Evolutionary conservation across 225 moss, liverwort and hornwort genomes (phyloP).

Genomic region (Climacium dendroides): DNA sequence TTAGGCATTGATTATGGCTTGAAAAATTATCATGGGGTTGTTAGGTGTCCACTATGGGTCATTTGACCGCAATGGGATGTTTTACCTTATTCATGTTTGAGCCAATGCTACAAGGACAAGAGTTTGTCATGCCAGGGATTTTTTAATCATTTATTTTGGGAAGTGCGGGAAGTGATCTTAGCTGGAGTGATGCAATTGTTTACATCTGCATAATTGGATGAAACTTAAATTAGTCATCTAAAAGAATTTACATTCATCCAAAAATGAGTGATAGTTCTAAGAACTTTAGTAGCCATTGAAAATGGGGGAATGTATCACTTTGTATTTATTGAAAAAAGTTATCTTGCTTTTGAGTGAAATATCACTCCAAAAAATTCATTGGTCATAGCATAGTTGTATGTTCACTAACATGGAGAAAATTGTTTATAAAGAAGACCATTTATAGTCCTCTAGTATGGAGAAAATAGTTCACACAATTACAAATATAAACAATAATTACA

Average conservation of each 20-base stretch:
- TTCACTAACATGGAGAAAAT: background rate
- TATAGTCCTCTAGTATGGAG: background rate
- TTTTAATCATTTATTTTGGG: background rate
- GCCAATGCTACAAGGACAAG: background rate
- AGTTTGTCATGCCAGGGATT: background rate
- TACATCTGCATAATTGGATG: background rate
- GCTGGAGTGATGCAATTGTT: background rate
- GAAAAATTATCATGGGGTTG: too few relatives aligned
- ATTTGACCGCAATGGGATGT: too few relatives aligned
- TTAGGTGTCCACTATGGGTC: too few relatives aligned
- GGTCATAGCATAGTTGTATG: background rate
- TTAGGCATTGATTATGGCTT: too few relatives aligned
- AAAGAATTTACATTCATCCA: background rate
- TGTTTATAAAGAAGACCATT: background rate
- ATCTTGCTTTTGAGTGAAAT: background rate
- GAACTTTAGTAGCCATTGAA: too few relatives aligned
- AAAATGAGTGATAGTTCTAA: background rate
- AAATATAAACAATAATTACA: too few relatives aligned
- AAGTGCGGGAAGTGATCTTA: too few relatives aligned
- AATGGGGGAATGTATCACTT: background rate
- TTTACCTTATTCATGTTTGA: background rate
- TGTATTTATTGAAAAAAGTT: background rate
- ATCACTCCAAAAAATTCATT: fast-evolving
- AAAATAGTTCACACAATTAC: background rate
- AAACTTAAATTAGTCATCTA: background rate